Conservation (phyloP, 2,329 filamentous ascomycete genomes). For the Salinomyces thailandicus region DNA sequence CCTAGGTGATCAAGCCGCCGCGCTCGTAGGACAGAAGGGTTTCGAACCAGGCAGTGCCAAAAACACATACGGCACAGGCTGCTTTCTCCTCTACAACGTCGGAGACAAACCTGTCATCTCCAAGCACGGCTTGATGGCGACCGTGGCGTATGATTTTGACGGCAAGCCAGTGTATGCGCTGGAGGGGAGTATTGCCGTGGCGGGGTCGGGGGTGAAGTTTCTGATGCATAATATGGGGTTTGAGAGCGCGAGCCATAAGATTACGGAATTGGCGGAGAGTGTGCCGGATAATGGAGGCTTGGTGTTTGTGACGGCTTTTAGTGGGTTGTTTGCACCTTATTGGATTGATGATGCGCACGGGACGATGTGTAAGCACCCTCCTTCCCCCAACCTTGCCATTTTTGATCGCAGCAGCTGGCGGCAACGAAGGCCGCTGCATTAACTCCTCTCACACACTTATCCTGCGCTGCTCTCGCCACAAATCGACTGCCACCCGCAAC, state of each 20-base stretch:
- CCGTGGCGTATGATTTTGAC: slow-evolving; percentile 75
- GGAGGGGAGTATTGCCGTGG: slow-evolving; percentile 71
- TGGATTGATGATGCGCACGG: slow-evolving; percentile 92
- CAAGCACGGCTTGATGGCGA: slow-evolving; percentile 70
- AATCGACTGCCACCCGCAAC: background rate
- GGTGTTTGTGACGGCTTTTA: slow-evolving; percentile 80
- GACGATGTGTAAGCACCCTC: slow-evolving; percentile 55
- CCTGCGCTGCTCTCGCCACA: background rate
- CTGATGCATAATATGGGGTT: slow-evolving; percentile 52
- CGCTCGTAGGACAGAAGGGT: slow-evolving; percentile 60
- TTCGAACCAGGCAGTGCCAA: slow-evolving; percentile 76
- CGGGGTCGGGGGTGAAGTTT: slow-evolving; percentile 57
- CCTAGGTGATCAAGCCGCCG: slow-evolving; percentile 76
- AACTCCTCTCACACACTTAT: no score
- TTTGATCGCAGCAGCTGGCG: no score
- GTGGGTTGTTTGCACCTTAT: slow-evolving; percentile 82
- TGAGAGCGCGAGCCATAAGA: slow-evolving; percentile 52
- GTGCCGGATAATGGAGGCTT: slow-evolving; percentile 72
- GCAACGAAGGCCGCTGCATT: no score
- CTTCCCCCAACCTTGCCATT: background rate
- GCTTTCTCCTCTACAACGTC: slow-evolving; percentile 82
- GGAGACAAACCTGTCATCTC: slow-evolving; percentile 78
- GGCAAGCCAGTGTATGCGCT: slow-evolving; percentile 63
- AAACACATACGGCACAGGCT: slow-evolving; percentile 85
- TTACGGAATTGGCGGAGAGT: slow-evolving; percentile 53